Base-by-base conservation (phyloP, 805 yeast species). In the Saccharomyces mikatae region DNA sequence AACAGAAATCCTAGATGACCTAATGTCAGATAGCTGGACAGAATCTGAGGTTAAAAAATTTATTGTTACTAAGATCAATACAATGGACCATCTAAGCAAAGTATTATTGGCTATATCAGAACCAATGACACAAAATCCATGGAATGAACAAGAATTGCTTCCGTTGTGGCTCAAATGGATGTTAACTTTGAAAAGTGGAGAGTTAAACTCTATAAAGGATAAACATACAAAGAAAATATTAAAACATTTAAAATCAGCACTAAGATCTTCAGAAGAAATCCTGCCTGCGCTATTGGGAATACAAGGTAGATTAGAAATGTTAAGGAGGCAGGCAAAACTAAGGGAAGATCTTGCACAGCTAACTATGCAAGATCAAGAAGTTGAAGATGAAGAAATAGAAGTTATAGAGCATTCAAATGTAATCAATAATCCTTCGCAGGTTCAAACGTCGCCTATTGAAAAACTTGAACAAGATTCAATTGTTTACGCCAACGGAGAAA, bases 261-360 rank as follows among this genome's bases (percentile, higher is more conserved):
- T 91, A 29, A 71, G 75, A 21, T 74, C 80, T n/a, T 54, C 84
- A 80, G 31, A 75, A 80, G 68, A 78, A 78, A 57, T 76, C 77
- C 71, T 92, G 58, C 86, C 91, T 8, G 78, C 81, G 44, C 74
- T 92, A 51, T 72, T 91, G 27, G 83, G 94, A 1, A 77, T 92
- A 30, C 95, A 91, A 68, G 99, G 99, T 49, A 81, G 94, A 59
- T 74, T 92, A 49, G 87, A 85, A 63, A 77, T 92, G 68, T 76
- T 92, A 47, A 80, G 80, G 59, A 80, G 89, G 2, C 98, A 92
- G 71, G 77, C 89, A 10, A 78, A 80, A 54, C 72, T 92, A 59
- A 82, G 97, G 64, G 69, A 71, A 41, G 83, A 79, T 47, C 71
- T 79, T 62, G 66, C 73, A 49, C 74, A 69, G 53, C 60, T 73